A percentile compares a stretch with the other conserved stretches of the same genome.
phyloP scores from a whole-genome alignment of 2,329 filamentous ascomycete genomes.

The Paramyrothecium sp. region DNA sequence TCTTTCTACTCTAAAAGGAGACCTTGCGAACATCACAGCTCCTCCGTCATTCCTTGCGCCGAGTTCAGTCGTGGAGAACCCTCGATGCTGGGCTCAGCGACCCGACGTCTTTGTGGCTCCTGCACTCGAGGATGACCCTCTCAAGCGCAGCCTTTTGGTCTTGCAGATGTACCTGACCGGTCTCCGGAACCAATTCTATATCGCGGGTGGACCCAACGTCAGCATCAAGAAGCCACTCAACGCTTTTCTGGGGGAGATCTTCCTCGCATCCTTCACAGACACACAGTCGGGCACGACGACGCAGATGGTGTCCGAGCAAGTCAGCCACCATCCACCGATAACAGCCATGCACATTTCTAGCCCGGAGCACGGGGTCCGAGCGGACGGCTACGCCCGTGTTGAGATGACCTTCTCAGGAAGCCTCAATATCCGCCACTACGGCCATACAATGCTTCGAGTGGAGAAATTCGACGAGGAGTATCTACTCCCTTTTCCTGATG shows the following conservation, averaged over 20 bases:
- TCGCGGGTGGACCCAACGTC: slow-evolving; percentile 40
- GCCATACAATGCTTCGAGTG: slow-evolving; percentile 48
- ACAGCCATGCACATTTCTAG: slow-evolving; percentile 50
- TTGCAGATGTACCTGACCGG: slow-evolving; percentile 46
- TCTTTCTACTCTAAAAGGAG: slow-evolving; percentile 37
- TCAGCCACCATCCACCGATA: slow-evolving; percentile 52
- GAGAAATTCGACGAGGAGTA: slow-evolving; percentile 48
- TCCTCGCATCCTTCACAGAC: slow-evolving; percentile 39
- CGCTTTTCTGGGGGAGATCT: slow-evolving; percentile 51
- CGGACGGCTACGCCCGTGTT: slow-evolving; percentile 50
- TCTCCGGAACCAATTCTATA: slow-evolving; percentile 45
- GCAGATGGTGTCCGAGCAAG: slow-evolving; percentile 42
- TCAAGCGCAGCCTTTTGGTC: slow-evolving; percentile 42
- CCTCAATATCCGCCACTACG: slow-evolving; percentile 49
- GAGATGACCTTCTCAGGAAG: slow-evolving; percentile 50
- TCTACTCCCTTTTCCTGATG: slow-evolving; percentile 45
- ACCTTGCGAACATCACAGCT: slow-evolving; percentile 50
- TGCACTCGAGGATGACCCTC: slow-evolving; percentile 39
- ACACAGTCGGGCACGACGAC: slow-evolving; percentile 14
- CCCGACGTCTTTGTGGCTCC: slow-evolving; percentile 47
- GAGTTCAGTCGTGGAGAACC: slow-evolving; percentile 49
- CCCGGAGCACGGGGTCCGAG: slow-evolving; percentile 39
- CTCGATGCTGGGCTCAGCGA: slow-evolving; percentile 48
- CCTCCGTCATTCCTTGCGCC: slow-evolving; percentile 48
- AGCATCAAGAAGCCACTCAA: slow-evolving; percentile 54